Evolutionary conservation across 2,329 filamentous ascomycete species (phyloP).

Genomic region (Zarea fungicola): DNA sequence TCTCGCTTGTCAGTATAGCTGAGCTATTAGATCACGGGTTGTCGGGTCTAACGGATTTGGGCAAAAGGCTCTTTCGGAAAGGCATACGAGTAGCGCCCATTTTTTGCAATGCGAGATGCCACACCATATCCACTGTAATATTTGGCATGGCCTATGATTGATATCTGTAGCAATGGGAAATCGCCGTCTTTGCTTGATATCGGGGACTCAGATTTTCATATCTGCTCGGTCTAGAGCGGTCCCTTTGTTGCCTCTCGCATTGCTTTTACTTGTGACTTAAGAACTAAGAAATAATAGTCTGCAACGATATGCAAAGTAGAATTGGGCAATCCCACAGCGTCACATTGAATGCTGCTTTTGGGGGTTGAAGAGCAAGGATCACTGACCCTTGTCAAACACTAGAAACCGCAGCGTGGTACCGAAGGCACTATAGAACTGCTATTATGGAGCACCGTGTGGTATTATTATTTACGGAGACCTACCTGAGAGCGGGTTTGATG

Average conservation of each 20-base stretch:
- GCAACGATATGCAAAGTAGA: neutral
- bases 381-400: neutral
- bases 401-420: neutral
- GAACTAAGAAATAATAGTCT: neutral
- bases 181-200: neutral
- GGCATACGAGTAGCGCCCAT: neutral
- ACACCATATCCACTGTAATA: neutral
- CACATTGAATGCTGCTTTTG: neutral
- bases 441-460: too few species aligned
- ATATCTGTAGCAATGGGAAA: neutral
- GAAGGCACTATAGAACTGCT: neutral
- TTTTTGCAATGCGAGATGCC: neutral
- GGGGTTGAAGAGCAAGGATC: neutral
- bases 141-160: neutral
- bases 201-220: neutral
- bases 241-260: neutral
- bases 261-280: neutral
- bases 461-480: conserved; percentile 8
- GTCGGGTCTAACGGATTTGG: neutral
- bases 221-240: neutral
- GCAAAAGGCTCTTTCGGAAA: neutral
- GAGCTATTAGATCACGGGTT: conserved; percentile 4
- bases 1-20: neutral
- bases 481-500: conserved; percentile 10
- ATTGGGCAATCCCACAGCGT: neutral